phyloP scores from a whole-genome alignment of 441 rosid species.

The Sinapis alba region DNA sequence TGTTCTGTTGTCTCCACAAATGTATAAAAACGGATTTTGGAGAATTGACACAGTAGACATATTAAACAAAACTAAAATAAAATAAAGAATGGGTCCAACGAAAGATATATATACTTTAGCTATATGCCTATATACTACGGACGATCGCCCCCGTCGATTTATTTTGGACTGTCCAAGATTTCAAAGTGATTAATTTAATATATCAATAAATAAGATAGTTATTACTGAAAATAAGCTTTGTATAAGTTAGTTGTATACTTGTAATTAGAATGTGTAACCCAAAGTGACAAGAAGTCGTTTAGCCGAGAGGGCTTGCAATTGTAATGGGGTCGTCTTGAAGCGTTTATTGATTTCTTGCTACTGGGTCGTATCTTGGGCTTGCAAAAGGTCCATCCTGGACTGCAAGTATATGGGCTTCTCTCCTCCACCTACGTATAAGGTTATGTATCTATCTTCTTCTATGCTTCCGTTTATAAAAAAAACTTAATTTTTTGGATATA shows the following conservation, averaged over 20 bases:
- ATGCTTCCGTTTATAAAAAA: neutral
- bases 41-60: neutral
- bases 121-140: neutral
- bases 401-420: neutral
- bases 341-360: neutral
- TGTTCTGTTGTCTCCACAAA: no score
- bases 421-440: neutral
- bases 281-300: neutral
- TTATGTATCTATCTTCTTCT: neutral
- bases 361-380: slow-evolving; percentile 14
- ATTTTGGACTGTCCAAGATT: neutral
- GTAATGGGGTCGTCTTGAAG: neutral
- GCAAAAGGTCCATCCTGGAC: neutral
- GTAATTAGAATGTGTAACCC: neutral
- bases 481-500: no score
- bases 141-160: neutral
- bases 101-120: slow-evolving; percentile 3
- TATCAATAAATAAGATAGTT: neutral
- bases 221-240: neutral
- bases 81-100: slow-evolving; percentile 10
- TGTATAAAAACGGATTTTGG: neutral
- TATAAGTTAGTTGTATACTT: neutral
- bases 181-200: neutral
- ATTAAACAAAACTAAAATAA: neutral
- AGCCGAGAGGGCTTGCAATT: neutral